phyloP scores from a whole-genome alignment of 495 filamentous ascomycete species.

The Aspergillus bertholletiae region DNA sequence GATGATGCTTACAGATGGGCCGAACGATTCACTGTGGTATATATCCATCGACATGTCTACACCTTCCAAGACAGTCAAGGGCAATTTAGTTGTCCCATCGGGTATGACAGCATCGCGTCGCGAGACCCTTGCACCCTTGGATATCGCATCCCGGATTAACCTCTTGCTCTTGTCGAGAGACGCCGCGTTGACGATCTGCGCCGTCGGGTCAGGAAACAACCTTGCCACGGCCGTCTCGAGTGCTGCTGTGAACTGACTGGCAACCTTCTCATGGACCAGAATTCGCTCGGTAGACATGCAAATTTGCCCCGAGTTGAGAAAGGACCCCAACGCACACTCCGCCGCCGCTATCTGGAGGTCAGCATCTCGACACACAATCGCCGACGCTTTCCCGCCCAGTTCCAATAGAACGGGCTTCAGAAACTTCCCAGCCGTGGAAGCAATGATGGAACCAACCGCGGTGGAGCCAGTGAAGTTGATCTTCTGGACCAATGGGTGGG shows the following conservation, averaged over 20 bases:
- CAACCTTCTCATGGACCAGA: conserved; percentile 45
- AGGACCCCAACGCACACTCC: no score
- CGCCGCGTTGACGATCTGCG: no score
- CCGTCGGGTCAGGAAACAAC: no score
- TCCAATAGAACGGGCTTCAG: conserved; percentile 52
- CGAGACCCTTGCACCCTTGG: no score
- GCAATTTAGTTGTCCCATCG: no score
- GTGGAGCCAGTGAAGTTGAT: conserved; percentile 51
- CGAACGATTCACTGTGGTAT: no score
- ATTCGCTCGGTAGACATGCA: conserved; percentile 84
- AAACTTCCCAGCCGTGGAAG: conserved; percentile 28
- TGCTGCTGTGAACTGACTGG: conserved; percentile 20
- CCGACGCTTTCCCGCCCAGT: conserved; percentile 48
- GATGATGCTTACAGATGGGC: neutral
- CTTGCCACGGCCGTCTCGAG: neutral
- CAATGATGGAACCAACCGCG: conserved; percentile 42
- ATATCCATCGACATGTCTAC: no score
- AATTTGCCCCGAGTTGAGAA: conserved; percentile 64
- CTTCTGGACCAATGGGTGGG: conserved; percentile 40
- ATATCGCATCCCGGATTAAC: no score
- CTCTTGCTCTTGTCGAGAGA: no score
- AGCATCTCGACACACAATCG: conserved; percentile 47
- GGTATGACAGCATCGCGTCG: no score
- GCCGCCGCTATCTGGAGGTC: no score
- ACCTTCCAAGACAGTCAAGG: no score